These are phyloP conservation scores for Sutorius australiensis DNA, from an alignment of 768 basidiomycete species.

Conservation along the genomic window DNA sequence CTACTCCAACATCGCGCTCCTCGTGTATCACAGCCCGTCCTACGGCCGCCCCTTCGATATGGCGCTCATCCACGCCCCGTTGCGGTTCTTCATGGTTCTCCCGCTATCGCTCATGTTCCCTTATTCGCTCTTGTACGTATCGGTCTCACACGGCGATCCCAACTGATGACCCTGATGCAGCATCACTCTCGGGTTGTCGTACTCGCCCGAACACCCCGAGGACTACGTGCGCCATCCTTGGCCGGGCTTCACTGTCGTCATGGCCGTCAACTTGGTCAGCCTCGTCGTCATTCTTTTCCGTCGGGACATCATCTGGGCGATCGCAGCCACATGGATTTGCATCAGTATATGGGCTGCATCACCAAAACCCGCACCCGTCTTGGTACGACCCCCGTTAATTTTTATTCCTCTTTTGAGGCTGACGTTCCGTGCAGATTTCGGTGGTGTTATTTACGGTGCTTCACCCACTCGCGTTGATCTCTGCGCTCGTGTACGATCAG, in stretches of 20 bases:
- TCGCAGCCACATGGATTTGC: conserved; percentile 72
- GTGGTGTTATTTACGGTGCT: conserved; percentile 61
- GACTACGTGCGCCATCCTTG: conserved; percentile 62
- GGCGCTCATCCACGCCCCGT: conserved; percentile 82
- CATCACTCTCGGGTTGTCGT: conserved; percentile 65
- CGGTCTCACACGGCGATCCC: neutral
- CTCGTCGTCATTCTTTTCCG: conserved; percentile 52
- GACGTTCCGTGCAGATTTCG: conserved; percentile 42
- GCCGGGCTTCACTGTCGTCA: conserved; percentile 68
- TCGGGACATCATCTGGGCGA: conserved; percentile 70
- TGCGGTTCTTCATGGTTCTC: conserved; percentile 67
- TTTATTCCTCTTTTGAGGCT: neutral
- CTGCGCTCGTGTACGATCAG: conserved; percentile 39
- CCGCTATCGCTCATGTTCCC: conserved; percentile 43
- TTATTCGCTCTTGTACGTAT: conserved; percentile 52
- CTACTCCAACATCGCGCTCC: conserved; percentile 75
- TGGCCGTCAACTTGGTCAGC: conserved; percentile 58
- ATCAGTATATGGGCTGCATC: conserved; percentile 56
- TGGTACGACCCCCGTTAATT: conserved; percentile 40
- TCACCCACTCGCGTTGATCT: conserved; percentile 58
- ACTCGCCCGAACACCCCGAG: conserved; percentile 44
- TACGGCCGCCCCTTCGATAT: conserved; percentile 66
- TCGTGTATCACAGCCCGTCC: conserved; percentile 66
- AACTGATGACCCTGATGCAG: conserved; percentile 32
- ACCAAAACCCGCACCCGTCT: conserved; percentile 63